Base-by-base conservation (phyloP, 1,139 yeast genomes). In the Nadsonia commutata region DNA sequence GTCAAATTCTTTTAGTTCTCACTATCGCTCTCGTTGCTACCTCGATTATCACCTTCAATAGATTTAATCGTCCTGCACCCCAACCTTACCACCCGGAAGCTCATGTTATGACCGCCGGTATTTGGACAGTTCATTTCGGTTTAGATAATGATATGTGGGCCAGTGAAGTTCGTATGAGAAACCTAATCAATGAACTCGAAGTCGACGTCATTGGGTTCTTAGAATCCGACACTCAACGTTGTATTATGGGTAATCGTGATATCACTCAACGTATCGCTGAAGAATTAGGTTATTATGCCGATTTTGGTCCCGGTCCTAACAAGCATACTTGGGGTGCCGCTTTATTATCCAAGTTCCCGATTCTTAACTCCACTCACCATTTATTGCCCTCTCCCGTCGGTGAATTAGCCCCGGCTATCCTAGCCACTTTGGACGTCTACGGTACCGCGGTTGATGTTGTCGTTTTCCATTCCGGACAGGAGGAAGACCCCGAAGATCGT, bases 271-370 rank as follows among this genome's bases (percentile, higher is more conserved):
- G 78, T 49, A 68, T 90, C 49, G 95, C 96, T 0, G 95, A 86
- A 62, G 95, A 88, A 53, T 70, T 90, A 52, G 90, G 88, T 31
- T 85, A 85, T 90, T 90, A 88, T 59, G 88, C 79, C 20, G 98
- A 90, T 62, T 90, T 78, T 57, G 98, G 98, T 13, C 98, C 98
- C 3, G 96, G 97, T 13, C 96, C 98, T 46, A 84, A 86, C 60
- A 82, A 88, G 62, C 97, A 90, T 63, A 90, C 98, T 0, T 90
- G 98, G 98, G 98, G 98, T 38, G 82, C 93, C 42, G 93, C 93
- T 1, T 69, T 90, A 49, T 68, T 90, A 51, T 86, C 97, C 31
- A 86, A 88, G 59, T 90, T 88, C 72, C 98, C 98, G 22, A 90
- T 90, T 50, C 55, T 90, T 48, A 74, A 80, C 56, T 85, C 96